Evolutionary conservation across 441 rosid species (phyloP).

Genomic region (Erodium texanum): DNA sequence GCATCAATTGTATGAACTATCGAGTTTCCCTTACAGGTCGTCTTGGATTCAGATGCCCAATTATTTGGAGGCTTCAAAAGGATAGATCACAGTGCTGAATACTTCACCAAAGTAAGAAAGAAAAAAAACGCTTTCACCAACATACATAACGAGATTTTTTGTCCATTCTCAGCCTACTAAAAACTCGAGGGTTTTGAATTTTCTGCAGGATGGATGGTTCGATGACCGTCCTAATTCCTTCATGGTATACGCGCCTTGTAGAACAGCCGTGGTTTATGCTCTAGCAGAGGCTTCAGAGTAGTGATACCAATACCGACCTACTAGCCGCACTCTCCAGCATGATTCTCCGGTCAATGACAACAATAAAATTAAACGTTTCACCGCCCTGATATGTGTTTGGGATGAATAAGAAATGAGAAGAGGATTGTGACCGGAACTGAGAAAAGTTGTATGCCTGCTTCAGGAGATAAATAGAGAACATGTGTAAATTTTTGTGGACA

Average conservation of each 20-base stretch:
- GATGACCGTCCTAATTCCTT: conserved; percentile 71
- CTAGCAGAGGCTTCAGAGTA: conserved; percentile 28
- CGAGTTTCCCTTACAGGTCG: conserved; percentile 38
- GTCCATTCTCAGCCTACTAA: not conserved
- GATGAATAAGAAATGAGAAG: not conserved
- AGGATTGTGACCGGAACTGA: not conserved
- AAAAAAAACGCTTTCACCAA: too few species aligned
- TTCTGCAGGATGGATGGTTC: conserved; percentile 61
- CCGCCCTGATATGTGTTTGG: not conserved
- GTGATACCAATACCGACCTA: not conserved
- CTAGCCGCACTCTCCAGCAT: not conserved
- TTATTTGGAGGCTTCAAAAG: conserved; percentile 73
- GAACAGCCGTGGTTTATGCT: conserved; percentile 87
- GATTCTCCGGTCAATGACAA: not conserved
- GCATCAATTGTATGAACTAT: not conserved
- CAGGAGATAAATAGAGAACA: not conserved
- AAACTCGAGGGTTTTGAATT: conserved; percentile 6
- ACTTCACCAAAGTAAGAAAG: conserved; percentile 67
- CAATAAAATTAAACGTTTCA: not conserved
- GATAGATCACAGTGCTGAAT: conserved; percentile 51
- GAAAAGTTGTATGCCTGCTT: too few species aligned
- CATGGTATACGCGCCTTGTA: conserved; percentile 70
- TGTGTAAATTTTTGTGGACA: not conserved
- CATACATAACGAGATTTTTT: not conserved
- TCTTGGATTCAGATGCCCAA: conserved; percentile 70